Evolutionary conservation across 768 basidiomycete genomes (phyloP).

Genomic region (Boletus pseudo-olivaceus): DNA sequence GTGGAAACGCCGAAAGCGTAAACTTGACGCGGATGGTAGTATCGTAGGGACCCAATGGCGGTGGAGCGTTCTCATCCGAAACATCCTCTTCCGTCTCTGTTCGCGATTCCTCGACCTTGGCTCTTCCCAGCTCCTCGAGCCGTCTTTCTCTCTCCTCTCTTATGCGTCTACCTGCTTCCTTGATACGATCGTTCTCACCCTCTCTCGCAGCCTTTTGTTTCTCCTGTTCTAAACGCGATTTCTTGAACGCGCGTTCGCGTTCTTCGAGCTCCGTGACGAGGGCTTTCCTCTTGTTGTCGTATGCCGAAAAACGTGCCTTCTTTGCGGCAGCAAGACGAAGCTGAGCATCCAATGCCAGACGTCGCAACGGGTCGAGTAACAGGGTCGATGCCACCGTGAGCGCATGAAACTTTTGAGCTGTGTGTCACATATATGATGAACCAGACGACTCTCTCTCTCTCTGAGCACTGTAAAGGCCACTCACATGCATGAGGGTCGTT

Average conservation of each 20-base stretch:
- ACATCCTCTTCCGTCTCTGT: slow-evolving; percentile 30
- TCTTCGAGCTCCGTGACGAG: slow-evolving; percentile 78
- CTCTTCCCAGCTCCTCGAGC: slow-evolving; percentile 40
- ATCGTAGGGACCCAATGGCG: slow-evolving; percentile 61
- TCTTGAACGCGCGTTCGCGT: slow-evolving; percentile 74
- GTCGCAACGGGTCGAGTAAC: slow-evolving; percentile 74
- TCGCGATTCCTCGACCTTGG: slow-evolving; percentile 26
- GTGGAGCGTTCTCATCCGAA: slow-evolving; percentile 49
- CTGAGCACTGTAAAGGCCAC: neutral
- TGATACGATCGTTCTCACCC: slow-evolving; percentile 67
- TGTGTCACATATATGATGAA: neutral
- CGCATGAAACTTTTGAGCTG: slow-evolving; percentile 79
- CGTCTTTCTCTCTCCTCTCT: slow-evolving; percentile 65
- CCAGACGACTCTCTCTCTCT: neutral
- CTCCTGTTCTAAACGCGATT: slow-evolving; percentile 58
- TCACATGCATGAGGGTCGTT: slow-evolving; percentile 76
- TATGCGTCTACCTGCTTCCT: slow-evolving; percentile 67
- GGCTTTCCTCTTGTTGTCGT: slow-evolving; percentile 69
- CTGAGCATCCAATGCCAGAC: slow-evolving; percentile 77
- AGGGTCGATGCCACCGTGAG: slow-evolving; percentile 79
- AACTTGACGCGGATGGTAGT: slow-evolving; percentile 77
- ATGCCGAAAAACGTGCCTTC: slow-evolving; percentile 64
- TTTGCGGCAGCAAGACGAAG: slow-evolving; percentile 67
- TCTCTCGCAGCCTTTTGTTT: slow-evolving; percentile 51
- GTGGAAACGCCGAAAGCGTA: slow-evolving; percentile 48